A percentile compares a stretch with the other conserved stretches of the same genome.
These are phyloP conservation scores for Pulveroboletus sp. DNA, from an alignment of 768 basidiomycete genomes.

Conservation along the genomic window DNA sequence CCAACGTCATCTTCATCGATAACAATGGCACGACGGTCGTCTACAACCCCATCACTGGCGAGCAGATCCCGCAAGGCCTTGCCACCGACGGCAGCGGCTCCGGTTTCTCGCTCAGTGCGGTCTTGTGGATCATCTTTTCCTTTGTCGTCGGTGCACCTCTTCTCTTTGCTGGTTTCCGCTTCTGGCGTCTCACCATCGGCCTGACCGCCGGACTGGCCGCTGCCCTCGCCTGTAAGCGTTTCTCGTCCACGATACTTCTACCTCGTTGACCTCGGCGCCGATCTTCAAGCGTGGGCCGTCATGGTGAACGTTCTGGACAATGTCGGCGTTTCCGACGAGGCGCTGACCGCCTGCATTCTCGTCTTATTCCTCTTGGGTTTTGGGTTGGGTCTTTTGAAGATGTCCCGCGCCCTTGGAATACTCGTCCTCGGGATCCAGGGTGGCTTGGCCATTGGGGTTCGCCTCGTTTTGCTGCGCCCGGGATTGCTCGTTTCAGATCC, in stretches of 20 bases:
- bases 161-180: conserved; percentile 52
- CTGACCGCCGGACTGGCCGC: conserved; percentile 49
- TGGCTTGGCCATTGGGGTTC: conserved; percentile 54
- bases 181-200: conserved; percentile 54
- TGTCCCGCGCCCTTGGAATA: conserved; percentile 47
- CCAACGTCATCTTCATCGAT: conserved; percentile 27
- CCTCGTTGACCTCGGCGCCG: background rate
- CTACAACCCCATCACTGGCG: conserved; percentile 42
- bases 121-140: conserved; percentile 57
- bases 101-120: conserved; percentile 43
- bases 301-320: conserved; percentile 52
- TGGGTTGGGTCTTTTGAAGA: conserved; percentile 48
- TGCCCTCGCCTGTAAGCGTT: conserved; percentile 42
- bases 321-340: conserved; percentile 47
- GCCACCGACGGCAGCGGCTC: conserved; percentile 59
- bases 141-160: conserved; percentile 52
- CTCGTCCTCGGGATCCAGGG: conserved; percentile 46
- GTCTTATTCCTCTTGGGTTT: conserved; percentile 50
- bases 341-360: conserved; percentile 47
- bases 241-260: background rate
- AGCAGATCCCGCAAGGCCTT: conserved; percentile 46
- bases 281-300: conserved; percentile 55
- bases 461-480: conserved; percentile 47
- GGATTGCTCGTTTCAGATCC: conserved; percentile 44
- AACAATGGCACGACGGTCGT: conserved; percentile 38